Conservation (phyloP, 148 eudicot genomes). For the Silene conica region DNA sequence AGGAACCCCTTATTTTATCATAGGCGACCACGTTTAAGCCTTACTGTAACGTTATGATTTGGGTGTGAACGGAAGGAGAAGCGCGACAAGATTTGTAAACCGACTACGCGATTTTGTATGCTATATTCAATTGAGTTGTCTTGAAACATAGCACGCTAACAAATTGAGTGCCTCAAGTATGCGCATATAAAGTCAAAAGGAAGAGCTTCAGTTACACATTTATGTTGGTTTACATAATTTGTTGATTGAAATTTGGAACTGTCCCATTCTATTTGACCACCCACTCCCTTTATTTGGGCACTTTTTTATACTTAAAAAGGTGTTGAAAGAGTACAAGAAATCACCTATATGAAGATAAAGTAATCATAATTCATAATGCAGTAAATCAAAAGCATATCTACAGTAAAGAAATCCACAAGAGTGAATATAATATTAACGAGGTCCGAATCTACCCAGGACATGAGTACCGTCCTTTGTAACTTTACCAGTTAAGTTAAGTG, state of each 20-base stretch:
- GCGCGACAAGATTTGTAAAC: neutral
- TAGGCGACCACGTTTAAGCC: too few relatives aligned
- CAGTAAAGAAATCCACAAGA: too few relatives aligned
- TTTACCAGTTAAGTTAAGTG: too few relatives aligned
- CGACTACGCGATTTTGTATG: neutral
- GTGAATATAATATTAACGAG: too few relatives aligned
- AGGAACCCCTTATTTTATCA: too few relatives aligned
- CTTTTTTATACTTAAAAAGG: neutral
- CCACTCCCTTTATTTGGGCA: neutral
- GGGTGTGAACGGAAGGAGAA: neutral
- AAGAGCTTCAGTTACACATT: slow-evolving; percentile 6
- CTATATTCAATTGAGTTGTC: neutral
- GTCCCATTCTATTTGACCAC: neutral
- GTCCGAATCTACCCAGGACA: too few relatives aligned
- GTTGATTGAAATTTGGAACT: too few relatives aligned
- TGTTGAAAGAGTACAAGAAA: neutral
- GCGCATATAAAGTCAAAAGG: neutral
- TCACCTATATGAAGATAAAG: neutral
- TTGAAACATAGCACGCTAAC: neutral
- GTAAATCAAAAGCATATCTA: neutral
- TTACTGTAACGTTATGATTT: neutral
- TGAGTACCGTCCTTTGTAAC: too few relatives aligned
- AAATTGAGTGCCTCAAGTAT: neutral
- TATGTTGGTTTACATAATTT: neutral
- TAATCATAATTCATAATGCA: neutral